A percentile compares a stretch with the other conserved stretches of the same genome.
Conservation (phyloP, 1,284 basidiomycete genomes). For the Naganishia cerealis region DNA sequence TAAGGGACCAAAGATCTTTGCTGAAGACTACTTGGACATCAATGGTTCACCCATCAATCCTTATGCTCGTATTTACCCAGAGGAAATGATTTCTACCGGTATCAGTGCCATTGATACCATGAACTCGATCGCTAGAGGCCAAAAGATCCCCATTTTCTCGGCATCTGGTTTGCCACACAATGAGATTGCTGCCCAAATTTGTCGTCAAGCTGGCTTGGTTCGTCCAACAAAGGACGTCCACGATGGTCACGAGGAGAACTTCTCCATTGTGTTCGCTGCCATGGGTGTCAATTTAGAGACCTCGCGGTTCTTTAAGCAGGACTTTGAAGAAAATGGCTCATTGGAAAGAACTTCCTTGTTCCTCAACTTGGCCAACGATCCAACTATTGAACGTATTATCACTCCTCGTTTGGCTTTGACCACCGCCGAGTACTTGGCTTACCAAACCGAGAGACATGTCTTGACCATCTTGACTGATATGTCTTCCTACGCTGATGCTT, state of each 20-base stretch:
- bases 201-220: slow-evolving; percentile 99
- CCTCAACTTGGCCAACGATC: slow-evolving; percentile 98
- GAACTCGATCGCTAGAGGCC: slow-evolving; percentile 98
- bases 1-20: no score
- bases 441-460: slow-evolving; percentile 99
- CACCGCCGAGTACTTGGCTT: slow-evolving; percentile 98
- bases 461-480: slow-evolving; percentile 98
- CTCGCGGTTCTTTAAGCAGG: slow-evolving; percentile 98
- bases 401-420: slow-evolving; percentile 97
- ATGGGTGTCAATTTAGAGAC: slow-evolving; percentile 99
- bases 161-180: slow-evolving; percentile 99
- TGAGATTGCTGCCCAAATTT: slow-evolving; percentile 99
- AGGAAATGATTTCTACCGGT: slow-evolving; percentile 99
- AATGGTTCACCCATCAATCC: slow-evolving; percentile 99
- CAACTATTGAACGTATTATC: slow-evolving; percentile 99
- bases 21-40: slow-evolving; percentile 79
- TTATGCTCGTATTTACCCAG: slow-evolving; percentile 97
- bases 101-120: slow-evolving; percentile 98
- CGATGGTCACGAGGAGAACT: slow-evolving; percentile 99
- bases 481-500: slow-evolving; percentile 95
- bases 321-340: slow-evolving; percentile 98
- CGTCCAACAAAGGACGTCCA: no score
- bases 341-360: slow-evolving; percentile 97
- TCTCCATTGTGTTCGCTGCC: slow-evolving; percentile 98
- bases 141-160: slow-evolving; percentile 99